Conservation (phyloP, 148 eudicot genomes). For the Amaranthus hypochondriacus region DNA sequence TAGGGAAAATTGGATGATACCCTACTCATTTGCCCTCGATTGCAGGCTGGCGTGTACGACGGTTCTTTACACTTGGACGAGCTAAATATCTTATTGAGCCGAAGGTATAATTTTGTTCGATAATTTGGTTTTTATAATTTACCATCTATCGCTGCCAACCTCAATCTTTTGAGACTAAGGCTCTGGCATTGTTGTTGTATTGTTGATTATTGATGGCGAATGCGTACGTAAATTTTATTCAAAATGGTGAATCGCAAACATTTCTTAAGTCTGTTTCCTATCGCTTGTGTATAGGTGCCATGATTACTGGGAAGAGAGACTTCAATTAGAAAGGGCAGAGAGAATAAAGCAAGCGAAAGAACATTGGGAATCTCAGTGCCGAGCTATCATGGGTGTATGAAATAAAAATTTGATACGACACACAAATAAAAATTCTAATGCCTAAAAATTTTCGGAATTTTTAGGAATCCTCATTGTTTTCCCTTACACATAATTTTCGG, state of each 20-base stretch:
- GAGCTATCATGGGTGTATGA: constrained; percentile 65
- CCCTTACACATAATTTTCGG: not conserved
- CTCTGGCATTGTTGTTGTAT: no score
- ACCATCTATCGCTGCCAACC: not conserved
- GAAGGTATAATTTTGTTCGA: constrained; percentile 38
- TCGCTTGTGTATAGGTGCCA: constrained; percentile 50
- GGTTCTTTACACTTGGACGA: constrained; percentile 74
- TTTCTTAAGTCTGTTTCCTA: not conserved
- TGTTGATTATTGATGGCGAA: no score
- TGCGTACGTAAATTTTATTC: not conserved
- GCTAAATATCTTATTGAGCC: constrained; percentile 62
- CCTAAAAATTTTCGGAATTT: not conserved
- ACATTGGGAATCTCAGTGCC: constrained; percentile 81
- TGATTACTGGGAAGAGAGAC: constrained; percentile 88
- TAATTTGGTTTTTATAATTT: not conserved
- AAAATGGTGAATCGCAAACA: not conserved
- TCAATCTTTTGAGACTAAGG: no score
- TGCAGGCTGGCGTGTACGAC: constrained; percentile 61
- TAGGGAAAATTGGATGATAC: not conserved
- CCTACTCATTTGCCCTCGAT: constrained; percentile 7
- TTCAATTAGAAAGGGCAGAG: constrained; percentile 60
- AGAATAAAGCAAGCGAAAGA: constrained; percentile 71
- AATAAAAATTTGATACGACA: not conserved
- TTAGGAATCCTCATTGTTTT: not conserved
- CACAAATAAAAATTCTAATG: no score